Evolutionary conservation across 768 basidiomycete species (phyloP), one percentile per base, ranked within the genome.

Genomic region (Boletus sp.): DNA sequence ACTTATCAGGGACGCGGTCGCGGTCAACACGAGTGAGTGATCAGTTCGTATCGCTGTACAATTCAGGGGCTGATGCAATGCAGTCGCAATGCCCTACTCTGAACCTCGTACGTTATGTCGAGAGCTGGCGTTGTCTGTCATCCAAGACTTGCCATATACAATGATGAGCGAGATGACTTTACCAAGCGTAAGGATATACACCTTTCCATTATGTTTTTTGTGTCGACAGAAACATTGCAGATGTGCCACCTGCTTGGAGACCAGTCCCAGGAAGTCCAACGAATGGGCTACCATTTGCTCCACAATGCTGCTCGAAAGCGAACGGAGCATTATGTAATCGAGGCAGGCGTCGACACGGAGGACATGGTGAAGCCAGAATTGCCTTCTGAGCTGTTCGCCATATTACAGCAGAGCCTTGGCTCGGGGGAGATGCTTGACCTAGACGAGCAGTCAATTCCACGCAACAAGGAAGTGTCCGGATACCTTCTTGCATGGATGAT

Each of bases 401-500:
- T 94, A 29, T 68, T 96, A 12, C 81, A 81, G 54, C 75, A 73
- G 36, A 77, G 70, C 45, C 63, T 86, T 28, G 64, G 74, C 9
- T 67, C 74, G 0, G 76, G 74, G 5, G 78, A 78, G 7, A 66
- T 54, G 8, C 72, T 75, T 28, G 77, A 78, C 36, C 65, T 72
- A 2, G 71, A 75, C 2, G 74, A 77, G 49, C 70, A 77, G 60
- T 76, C 82, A 54, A 48, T 72, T 57, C 29, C 47, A 6, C 60
- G 49, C 57, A 67, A 61, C 55, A 60, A 71, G 78, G 77, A 75
- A 48, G 67, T 81, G 2, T 84, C 90, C 58, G 85, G 87, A 4
- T 82, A 83, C 59, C 73, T 97, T n/a, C 79, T 97, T 9, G 83
- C 81, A 2, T 97, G 94, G 94, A 90, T 95, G 87, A 74, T 92